These are phyloP conservation scores for Hypoxylon sp. DNA, from an alignment of 2,329 filamentous ascomycete genomes.

Conservation along the genomic window DNA sequence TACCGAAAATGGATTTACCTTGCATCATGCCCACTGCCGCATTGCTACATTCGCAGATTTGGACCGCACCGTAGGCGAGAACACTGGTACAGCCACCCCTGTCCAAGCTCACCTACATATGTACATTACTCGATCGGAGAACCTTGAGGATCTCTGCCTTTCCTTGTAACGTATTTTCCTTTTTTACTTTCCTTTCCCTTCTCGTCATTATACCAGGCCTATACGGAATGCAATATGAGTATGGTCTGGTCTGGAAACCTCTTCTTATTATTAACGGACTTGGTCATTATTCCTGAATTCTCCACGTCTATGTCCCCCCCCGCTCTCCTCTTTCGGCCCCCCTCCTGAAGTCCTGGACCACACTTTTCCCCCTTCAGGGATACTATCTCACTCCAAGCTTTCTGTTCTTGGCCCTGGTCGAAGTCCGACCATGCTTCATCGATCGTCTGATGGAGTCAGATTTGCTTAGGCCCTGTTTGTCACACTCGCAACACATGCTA, in stretches of 20 bases:
- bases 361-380: slow-evolving; percentile 39
- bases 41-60: slow-evolving; percentile 20
- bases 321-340: slow-evolving; percentile 29
- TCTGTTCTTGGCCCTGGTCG: slow-evolving; percentile 39
- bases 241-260: not conserved
- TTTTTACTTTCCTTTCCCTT: slow-evolving; percentile 25
- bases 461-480: slow-evolving; percentile 45
- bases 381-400: slow-evolving; percentile 42
- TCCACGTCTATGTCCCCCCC: slow-evolving; percentile 27
- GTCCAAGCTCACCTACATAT: slow-evolving; percentile 7
- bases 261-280: slow-evolving; percentile 19
- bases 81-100: slow-evolving; percentile 18
- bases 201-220: slow-evolving; percentile 6
- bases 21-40: slow-evolving; percentile 32
- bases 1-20: slow-evolving; percentile 37
- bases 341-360: slow-evolving; percentile 28
- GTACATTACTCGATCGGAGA: slow-evolving; percentile 41
- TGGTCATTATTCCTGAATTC: slow-evolving; percentile 19
- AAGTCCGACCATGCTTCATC: slow-evolving; percentile 45
- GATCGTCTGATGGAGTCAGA: slow-evolving; percentile 47
- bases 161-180: slow-evolving; percentile 32
- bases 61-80: slow-evolving; percentile 2
- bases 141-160: slow-evolving; percentile 39
- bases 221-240: slow-evolving; percentile 30
- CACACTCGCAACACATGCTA: slow-evolving; percentile 32